A percentile compares a stretch with the other conserved stretches of the same genome.
These are phyloP conservation scores for Sisymbrium altissimum DNA, from an alignment of 345 rosid species.

Conservation along the genomic window DNA sequence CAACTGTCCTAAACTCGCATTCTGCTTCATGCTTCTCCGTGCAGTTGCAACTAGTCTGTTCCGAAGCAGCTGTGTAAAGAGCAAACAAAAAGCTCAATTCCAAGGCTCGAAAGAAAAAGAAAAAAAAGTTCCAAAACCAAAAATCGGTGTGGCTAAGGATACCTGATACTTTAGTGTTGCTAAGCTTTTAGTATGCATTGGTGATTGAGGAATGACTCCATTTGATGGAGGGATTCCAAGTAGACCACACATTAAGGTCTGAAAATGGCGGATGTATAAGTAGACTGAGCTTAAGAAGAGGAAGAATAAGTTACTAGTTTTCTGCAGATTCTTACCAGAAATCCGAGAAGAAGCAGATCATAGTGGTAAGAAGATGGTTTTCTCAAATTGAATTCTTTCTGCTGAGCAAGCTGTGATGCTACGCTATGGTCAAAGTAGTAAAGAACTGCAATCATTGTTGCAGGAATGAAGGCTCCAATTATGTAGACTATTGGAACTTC, in stretches of 20 bases:
- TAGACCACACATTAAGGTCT: constrained; percentile 88
- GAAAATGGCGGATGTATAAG: neutral
- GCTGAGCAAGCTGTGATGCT: constrained; percentile 97
- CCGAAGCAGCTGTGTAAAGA: constrained; percentile 59
- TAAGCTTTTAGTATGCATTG: constrained; percentile 96
- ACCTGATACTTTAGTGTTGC: constrained; percentile 96
- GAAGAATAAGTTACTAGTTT: neutral
- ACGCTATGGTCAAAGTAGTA: constrained; percentile 97
- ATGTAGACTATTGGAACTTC: constrained; percentile 75
- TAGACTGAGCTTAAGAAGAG: neutral
- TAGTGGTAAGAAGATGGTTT: constrained; percentile 91
- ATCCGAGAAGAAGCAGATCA: constrained; percentile 83
- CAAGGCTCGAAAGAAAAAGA: neutral
- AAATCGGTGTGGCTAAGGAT: constrained; percentile 47
- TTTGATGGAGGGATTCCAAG: constrained; percentile 96
- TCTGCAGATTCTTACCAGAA: constrained; percentile 50
- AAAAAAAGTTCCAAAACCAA: neutral
- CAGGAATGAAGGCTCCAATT: constrained; percentile 92
- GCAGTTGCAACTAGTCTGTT: constrained; percentile 74
- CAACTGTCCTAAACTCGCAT: constrained; percentile 77
- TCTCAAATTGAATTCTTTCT: constrained; percentile 88
- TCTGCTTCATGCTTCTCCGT: constrained; percentile 55
- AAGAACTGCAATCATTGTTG: constrained; percentile 96
- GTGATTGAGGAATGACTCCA: constrained; percentile 98
- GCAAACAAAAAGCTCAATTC: neutral